These are phyloP conservation scores for Coprinopsis marcescibilis DNA, from an alignment of 768 basidiomycete genomes.

Conservation along the genomic window DNA sequence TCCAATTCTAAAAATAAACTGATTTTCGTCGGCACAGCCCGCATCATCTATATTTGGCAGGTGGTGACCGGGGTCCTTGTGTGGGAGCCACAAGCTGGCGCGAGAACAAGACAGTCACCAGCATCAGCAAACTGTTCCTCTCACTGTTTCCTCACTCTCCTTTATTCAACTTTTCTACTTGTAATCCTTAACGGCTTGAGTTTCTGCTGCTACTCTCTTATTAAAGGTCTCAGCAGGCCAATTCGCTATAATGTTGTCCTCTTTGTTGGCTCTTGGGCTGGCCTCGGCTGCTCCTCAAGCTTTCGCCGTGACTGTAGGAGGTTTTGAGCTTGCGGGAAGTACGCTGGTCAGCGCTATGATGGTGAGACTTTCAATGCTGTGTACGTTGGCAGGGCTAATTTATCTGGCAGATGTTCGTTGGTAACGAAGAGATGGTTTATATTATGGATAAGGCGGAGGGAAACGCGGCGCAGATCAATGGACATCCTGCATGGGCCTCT, in stretches of 20 bases:
- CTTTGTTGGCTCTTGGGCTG: conserved; percentile 1
- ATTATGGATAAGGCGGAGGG: conserved; percentile 89
- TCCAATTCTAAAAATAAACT: no score
- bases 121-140: background rate
- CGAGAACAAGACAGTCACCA: background rate
- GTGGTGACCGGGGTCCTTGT: background rate
- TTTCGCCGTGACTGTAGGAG: background rate
- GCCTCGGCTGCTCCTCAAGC: background rate
- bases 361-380: conserved; percentile 30
- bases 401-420: conserved; percentile 64
- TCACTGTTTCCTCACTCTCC: conserved; percentile 2
- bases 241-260: conserved; percentile 1
- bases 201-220: background rate
- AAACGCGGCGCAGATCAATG: conserved; percentile 58
- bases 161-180: conserved; percentile 11
- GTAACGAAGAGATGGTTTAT: conserved; percentile 76
- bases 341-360: conserved; percentile 48
- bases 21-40: no score
- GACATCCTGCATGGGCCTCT: conserved; percentile 71
- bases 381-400: background rate
- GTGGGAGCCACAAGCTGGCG: background rate
- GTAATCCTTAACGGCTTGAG: conserved; percentile 7
- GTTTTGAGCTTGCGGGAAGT: conserved; percentile 12
- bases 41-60: background rate
- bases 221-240: background rate